Evolutionary conservation across 176 grass and related monocot species (phyloP), one percentile per base, ranked within the genome.

Genomic region (Alloteropsis semialata): DNA sequence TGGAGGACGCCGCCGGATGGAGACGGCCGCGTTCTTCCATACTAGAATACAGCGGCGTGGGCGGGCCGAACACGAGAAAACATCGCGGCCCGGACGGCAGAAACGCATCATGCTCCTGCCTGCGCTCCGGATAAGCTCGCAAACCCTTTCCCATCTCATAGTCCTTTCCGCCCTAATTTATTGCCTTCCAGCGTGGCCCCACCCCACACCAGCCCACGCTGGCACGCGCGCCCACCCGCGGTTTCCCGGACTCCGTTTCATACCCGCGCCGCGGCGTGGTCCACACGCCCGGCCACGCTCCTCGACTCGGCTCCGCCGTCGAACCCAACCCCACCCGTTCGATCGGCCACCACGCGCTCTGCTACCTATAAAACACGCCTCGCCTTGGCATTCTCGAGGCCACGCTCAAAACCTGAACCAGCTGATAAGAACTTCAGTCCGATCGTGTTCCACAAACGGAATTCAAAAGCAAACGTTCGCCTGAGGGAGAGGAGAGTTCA

Each of bases 111-210:
- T 34, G 48, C 21, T n/a, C n/a, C n/a, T n/a, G n/a, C n/a, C n/a
- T n/a, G n/a, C n/a, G n/a, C n/a, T n/a, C n/a, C 65, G 88, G 83
- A 90, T 90, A 90, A 90, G 88, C 78, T 82, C 78, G 43, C 16
- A 55, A 65, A 16, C 14, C 12, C 19, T 16, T 68, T 6, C 45
- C 12, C 53, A n/a, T n/a, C 56, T 12, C 0, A 36, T 42, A 10
- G 15, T 49, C 43, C 58, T 65, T 56, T 63, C 12, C 24, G 0
- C 60, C 41, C 41, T 84, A 61, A 82, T 72, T 82, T 90, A 86
- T 41, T 72, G 83, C 46, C 19, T 30, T 64, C 49, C 44, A 72
- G 50, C 82, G 69, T 43, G 9, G n/a, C n/a, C n/a, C n/a, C n/a
- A n/a, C 68, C 24, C 37, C 75, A 72, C 17, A 18, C 10, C 4